These are phyloP conservation scores for Jackrogersella multiformis DNA, from an alignment of 495 filamentous ascomycete species.

Conservation along the genomic window DNA sequence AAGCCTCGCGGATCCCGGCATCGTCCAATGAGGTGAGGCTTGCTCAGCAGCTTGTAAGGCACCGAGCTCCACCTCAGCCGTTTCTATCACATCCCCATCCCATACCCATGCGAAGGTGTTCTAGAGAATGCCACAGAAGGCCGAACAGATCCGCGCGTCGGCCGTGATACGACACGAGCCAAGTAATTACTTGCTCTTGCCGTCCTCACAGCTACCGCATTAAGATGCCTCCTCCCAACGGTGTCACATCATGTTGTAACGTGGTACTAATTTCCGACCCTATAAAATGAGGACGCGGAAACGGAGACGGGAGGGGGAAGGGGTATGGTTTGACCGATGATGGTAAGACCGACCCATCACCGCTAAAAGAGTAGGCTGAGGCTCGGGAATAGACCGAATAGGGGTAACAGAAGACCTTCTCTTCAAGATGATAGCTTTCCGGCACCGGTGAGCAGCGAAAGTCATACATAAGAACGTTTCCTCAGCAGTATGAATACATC, in stretches of 20 bases:
- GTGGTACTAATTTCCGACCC: slow-evolving; percentile 32
- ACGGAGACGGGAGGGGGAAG: slow-evolving; percentile 18
- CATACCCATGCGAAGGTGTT: slow-evolving; percentile 27
- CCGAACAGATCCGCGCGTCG: slow-evolving; percentile 35
- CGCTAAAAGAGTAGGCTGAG: slow-evolving; percentile 17
- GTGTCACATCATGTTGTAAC: slow-evolving; percentile 44
- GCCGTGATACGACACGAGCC: slow-evolving; percentile 30
- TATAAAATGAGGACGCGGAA: slow-evolving; percentile 30
- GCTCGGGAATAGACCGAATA: slow-evolving; percentile 15
- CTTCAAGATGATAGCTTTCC: not conserved
- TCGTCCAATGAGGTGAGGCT: slow-evolving; percentile 36
- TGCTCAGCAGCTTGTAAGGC: slow-evolving; percentile 46
- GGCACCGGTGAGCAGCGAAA: not conserved
- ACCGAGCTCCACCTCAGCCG: slow-evolving; percentile 42
- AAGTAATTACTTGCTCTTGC: slow-evolving; percentile 34
- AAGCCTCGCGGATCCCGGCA: slow-evolving; percentile 28
- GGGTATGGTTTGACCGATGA: slow-evolving; percentile 26
- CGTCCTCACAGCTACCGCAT: slow-evolving; percentile 38
- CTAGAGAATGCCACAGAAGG: slow-evolving; percentile 21
- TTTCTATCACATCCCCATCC: slow-evolving; percentile 24
- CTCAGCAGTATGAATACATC: not conserved
- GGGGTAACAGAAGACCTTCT: slow-evolving; percentile 5
- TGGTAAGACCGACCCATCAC: slow-evolving; percentile 11
- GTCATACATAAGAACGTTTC: not conserved
- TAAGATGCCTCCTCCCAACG: slow-evolving; percentile 31